phyloP scores from a whole-genome alignment of 768 basidiomycete species.

The Lentinula sp. region DNA sequence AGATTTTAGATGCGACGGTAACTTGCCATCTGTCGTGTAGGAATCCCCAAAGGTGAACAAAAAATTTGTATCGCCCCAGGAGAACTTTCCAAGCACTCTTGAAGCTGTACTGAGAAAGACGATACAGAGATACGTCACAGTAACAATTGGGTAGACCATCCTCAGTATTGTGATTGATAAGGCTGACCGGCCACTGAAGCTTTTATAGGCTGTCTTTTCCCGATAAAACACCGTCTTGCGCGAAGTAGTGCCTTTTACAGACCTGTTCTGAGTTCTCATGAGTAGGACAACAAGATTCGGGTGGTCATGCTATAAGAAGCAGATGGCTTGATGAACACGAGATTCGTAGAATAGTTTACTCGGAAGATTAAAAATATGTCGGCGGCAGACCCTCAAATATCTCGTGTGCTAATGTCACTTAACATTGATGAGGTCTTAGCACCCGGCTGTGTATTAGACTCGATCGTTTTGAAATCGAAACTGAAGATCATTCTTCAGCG shows the following conservation, averaged over 20 bases:
- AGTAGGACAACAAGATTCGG: background rate
- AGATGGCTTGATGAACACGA: background rate
- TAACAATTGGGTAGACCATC: background rate
- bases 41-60: conserved; percentile 61
- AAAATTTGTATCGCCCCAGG: conserved; percentile 19
- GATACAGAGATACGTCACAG: background rate
- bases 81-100: background rate
- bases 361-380: too few species aligned
- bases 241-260: background rate
- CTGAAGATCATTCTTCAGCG: background rate
- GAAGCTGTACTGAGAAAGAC: background rate
- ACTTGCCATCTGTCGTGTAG: conserved; percentile 43
- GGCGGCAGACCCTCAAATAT: too few species aligned
- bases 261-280: background rate
- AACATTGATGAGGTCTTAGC: too few species aligned
- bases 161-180: background rate
- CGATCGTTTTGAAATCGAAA: background rate
- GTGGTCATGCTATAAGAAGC: background rate
- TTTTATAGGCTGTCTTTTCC: background rate
- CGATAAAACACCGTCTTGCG: background rate
- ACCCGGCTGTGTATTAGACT: too few species aligned
- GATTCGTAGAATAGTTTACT: too few species aligned
- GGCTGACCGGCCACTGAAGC: background rate
- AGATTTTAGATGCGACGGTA: background rate
- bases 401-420: too few species aligned